Evolutionary conservation across 768 basidiomycete species (phyloP), one percentile per base, ranked within the genome.

Genomic region (Fistulinella prunicolor): DNA sequence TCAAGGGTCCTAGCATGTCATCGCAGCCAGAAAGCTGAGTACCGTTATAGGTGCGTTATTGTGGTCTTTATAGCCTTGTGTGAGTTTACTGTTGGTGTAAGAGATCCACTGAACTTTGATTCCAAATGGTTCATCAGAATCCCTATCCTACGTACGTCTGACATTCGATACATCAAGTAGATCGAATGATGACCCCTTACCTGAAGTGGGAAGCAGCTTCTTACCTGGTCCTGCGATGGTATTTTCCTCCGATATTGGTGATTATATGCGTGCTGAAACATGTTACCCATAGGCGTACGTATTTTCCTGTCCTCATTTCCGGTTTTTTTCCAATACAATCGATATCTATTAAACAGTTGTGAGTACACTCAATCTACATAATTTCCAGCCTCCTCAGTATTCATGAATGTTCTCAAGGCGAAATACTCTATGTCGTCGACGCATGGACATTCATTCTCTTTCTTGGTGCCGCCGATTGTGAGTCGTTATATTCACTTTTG

Each of bases 21-120:
- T 35, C 20, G 8, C 10, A 7, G 23, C 4, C 1, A 12, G 9
- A 21, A 22, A 29, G 19, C 38, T 46, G 10, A 35, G 9, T 17
- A 13, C 39, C 22, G 13, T 37, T 30, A 14, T 14, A 55, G 47
- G 38, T 54, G 34, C 54, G 54, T 29, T 55, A 55, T 42, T 6
- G n/a, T 13, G 51, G 54, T 9, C 37, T 49, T 9, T 26, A 8
- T 5, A 24, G 8, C n/a, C 8, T 55, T 16, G 8, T 35, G 54
- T 53, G 12, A 30, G 53, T 41, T 14, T 29, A 9, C 10, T 9
- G 2, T 35, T 9, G 20, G 26, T 13, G 28, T n/a, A n/a, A 14
- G 7, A 7, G 8, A 14, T 16, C 6, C 6, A 3, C 6, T 16
- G 7, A 20, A 38, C 19, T 2, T 40, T 51, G 20, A 35, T 9